These are phyloP conservation scores for Penicillium sclerotigenum DNA, from an alignment of 2,329 filamentous ascomycete genomes.

Conservation along the genomic window DNA sequence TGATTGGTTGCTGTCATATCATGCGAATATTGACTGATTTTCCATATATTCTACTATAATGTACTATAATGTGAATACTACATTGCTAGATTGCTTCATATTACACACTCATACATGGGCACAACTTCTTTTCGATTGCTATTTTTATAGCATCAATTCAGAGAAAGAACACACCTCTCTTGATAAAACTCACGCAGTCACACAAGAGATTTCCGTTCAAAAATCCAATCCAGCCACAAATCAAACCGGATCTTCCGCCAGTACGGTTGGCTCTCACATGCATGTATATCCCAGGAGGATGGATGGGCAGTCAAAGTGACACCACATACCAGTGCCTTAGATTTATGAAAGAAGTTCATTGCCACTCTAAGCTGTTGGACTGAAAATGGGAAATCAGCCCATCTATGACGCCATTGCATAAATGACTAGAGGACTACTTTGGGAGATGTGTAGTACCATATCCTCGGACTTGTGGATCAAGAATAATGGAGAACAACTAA, in stretches of 20 bases:
- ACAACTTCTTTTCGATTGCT: no score
- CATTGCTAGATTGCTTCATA: not conserved
- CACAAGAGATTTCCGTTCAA: not conserved
- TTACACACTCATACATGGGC: not conserved
- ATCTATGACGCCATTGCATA: not conserved
- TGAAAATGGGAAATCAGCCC: not conserved
- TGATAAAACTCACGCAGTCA: conserved; percentile 1
- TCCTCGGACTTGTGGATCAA: not conserved
- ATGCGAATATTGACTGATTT: not conserved
- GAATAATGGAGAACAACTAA: not conserved
- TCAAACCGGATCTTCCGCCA: conserved; percentile 8
- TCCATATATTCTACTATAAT: not conserved
- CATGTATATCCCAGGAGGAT: not conserved
- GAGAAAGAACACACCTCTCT: not conserved
- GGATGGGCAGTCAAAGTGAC: not conserved
- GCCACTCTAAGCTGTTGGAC: not conserved
- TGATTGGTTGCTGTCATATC: not conserved
- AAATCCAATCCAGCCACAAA: not conserved
- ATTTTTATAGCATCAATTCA: no score
- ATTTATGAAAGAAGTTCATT: not conserved
- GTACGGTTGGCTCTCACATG: conserved; percentile 8
- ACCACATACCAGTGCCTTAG: conserved; percentile 13
- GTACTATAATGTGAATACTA: not conserved
- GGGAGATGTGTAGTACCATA: not conserved
- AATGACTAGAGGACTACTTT: not conserved